Evolutionary conservation across 768 basidiomycete species (phyloP).

Genomic region (Lactifluus piperatus): DNA sequence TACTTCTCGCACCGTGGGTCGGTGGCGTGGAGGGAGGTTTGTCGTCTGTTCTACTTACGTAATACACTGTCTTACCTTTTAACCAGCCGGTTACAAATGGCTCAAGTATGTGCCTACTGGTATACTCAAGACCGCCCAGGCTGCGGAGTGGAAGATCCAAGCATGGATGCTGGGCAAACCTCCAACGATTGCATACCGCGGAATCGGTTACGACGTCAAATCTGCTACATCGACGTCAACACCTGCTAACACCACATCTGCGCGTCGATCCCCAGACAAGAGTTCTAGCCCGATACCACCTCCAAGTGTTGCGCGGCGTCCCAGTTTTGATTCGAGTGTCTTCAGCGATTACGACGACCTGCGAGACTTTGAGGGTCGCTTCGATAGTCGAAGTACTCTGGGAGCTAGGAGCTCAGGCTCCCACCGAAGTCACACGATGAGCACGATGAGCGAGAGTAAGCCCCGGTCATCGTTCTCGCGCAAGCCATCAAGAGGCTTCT

Average conservation of each 20-base stretch:
- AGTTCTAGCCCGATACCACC: constrained; percentile 8
- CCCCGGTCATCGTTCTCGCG: constrained; percentile 34
- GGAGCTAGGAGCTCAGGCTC: constrained; percentile 35
- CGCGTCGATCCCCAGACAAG: constrained; percentile 15
- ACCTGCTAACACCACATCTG: constrained; percentile 8
- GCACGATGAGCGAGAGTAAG: constrained; percentile 29
- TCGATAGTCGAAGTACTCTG: constrained; percentile 72
- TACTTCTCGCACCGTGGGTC: constrained; percentile 93
- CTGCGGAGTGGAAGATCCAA: constrained; percentile 95
- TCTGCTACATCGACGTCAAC: constrained; percentile 21
- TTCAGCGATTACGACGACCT: constrained; percentile 88
- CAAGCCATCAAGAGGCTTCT: constrained; percentile 60
- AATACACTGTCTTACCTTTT: constrained; percentile 10
- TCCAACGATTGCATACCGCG: constrained; percentile 73
- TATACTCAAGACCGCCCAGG: constrained; percentile 89
- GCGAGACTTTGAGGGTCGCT: constrained; percentile 78
- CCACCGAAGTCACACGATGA: constrained; percentile 25
- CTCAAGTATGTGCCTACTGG: constrained; percentile 93
- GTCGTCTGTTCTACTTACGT: constrained; percentile 25
- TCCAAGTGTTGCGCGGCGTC: constrained; percentile 43
- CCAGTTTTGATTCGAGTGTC: constrained; percentile 60
- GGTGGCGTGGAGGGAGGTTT: constrained; percentile 81
- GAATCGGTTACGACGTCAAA: constrained; percentile 66
- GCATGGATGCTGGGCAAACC: constrained; percentile 98
- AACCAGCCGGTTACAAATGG: constrained; percentile 82